phyloP scores from a whole-genome alignment of 2,329 filamentous ascomycete genomes.

The Fusarium fujikuroi region DNA sequence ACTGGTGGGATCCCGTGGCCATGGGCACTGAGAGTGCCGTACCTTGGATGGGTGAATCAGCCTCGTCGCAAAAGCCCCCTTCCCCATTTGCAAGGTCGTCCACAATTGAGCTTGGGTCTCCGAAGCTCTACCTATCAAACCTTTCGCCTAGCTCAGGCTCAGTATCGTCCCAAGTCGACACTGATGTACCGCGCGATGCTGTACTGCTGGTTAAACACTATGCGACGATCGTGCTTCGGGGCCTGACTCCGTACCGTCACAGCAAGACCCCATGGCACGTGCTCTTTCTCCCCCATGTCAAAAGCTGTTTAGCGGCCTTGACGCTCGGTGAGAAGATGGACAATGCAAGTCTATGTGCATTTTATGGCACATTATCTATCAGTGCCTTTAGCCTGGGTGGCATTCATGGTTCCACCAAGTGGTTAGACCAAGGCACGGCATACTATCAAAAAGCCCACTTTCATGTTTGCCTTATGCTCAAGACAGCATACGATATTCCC shows the following conservation, averaged over 20 bases:
- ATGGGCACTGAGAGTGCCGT: not conserved
- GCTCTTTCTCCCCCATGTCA: conserved; percentile 18
- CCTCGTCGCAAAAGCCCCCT: not conserved
- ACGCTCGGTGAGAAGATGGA: conserved; percentile 26
- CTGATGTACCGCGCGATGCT: conserved; percentile 15
- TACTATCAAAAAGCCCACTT: conserved; percentile 17
- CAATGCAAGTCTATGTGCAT: conserved; percentile 27
- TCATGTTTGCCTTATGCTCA: conserved; percentile 9
- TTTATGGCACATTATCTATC: conserved; percentile 29
- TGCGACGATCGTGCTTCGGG: conserved; percentile 16
- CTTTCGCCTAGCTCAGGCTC: not conserved
- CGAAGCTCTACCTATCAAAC: accelerated
- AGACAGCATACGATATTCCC: conserved; percentile 23
- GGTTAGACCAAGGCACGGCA: conserved; percentile 14
- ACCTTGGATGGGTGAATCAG: not conserved
- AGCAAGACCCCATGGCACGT: conserved; percentile 37
- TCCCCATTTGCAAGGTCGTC: not conserved
- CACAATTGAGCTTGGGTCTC: not conserved
- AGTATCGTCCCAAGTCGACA: not conserved
- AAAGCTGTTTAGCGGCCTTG: conserved; percentile 22
- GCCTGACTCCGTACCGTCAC: conserved; percentile 27
- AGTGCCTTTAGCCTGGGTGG: conserved; percentile 26
- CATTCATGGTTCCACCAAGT: conserved; percentile 12
- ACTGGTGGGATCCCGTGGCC: conserved; percentile 17
- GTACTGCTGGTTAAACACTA: conserved; percentile 28